Evolutionary conservation across 2,329 filamentous ascomycete genomes (phyloP).

Genomic region (Chalara sp.): DNA sequence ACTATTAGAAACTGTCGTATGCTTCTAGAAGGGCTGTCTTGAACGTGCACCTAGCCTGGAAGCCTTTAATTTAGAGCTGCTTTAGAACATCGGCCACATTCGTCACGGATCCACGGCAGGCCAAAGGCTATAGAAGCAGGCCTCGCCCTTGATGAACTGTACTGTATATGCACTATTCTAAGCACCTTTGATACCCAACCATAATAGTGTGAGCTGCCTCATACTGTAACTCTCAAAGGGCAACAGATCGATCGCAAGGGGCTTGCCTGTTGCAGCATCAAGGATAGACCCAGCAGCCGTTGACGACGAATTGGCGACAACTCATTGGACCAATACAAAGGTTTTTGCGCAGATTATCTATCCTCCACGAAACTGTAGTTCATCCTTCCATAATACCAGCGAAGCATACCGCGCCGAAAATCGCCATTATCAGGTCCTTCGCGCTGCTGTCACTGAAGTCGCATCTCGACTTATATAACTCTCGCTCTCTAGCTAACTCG

Average conservation of each 20-base stretch:
- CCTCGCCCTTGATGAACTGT: neutral
- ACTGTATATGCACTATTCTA: too few relatives aligned
- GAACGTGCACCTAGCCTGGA: constrained; percentile 3
- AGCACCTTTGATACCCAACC: neutral
- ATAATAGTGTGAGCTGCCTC: neutral
- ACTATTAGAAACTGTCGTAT: neutral
- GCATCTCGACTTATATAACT: neutral
- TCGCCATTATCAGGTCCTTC: neutral
- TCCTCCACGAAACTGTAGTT: neutral
- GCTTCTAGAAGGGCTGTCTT: constrained; percentile 14
- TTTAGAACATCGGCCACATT: constrained; percentile 9
- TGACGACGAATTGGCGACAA: constrained; percentile 15
- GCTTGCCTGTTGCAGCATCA: constrained; percentile 20
- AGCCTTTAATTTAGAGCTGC: constrained; percentile 5
- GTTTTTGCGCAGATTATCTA: neutral
- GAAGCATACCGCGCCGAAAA: neutral
- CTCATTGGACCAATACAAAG: neutral
- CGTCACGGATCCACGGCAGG: neutral
- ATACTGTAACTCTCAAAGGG: neutral
- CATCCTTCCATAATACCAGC: neutral
- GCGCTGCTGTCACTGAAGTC: neutral
- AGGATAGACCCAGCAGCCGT: constrained; percentile 21
- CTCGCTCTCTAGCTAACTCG: too few relatives aligned
- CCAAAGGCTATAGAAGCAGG: neutral
- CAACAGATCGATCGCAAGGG: constrained; percentile 19